Base-by-base conservation (phyloP, 176 grass and related monocot genomes). In the Cenchrus purpureus region DNA sequence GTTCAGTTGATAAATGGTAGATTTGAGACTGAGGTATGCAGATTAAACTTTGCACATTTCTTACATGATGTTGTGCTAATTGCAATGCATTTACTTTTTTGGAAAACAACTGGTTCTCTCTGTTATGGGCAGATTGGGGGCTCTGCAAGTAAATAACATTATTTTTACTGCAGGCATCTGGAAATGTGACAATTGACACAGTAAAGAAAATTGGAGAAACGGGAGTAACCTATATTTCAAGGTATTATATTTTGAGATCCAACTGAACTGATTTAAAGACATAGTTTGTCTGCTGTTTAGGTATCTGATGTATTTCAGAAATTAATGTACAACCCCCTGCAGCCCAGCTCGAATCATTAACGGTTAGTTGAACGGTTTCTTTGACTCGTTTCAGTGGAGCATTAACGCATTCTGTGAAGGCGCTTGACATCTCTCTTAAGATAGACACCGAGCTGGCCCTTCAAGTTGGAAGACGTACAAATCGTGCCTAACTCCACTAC, bases 121-220 rank as follows among this genome's bases (percentile, higher is more conserved):
- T 54, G 11, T 6, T 8, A 59, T 42, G 19, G 48, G 4, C 46
- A 65, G 7, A 25, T 75, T 19, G 45, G 11, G 61, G 45, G 52
- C 3, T 17, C 55, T 58, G 19, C 77, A 73, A 9, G 49, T 43
- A n/a, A 42, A 8, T 48, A 61, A 6, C 56, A 59, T 28, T 75
- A 1, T 60, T 84, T 61, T 61, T 82, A 67, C 7, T 74, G n/a
- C 83, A 98, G 96, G 93, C 96, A 75, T 98, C 96, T 83, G 96
- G 96, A 91, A 98, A 98, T 82, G 91, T 95, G 76, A 98, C 90
- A 19, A 74, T 99, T 4, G 91, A 96, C 10, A 94, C 91, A 12
- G 93, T 99, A 17, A 94, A 94, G 74, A 99, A 92, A 96, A 99
- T 99, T 12, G 91, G 97, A 74, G 86, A 91, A 89, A 96, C 91